Evolutionary conservation across 2,329 filamentous ascomycete genomes (phyloP).

Genomic region (Beauveria varroae): DNA sequence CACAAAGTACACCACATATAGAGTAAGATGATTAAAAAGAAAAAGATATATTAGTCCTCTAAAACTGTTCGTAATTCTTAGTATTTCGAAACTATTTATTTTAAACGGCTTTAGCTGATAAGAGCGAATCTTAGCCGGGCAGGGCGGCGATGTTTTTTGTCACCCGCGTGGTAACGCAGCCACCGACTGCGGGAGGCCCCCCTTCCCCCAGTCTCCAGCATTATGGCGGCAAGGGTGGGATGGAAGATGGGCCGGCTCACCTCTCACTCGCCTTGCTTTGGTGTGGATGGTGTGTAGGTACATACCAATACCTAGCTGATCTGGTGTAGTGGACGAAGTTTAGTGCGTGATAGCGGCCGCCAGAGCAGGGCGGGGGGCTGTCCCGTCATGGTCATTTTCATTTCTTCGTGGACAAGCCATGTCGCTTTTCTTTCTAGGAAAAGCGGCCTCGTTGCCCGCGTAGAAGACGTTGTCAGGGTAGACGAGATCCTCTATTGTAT

Average conservation of each 20-base stretch:
- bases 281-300: not conserved
- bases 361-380: not conserved
- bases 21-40: too few relatives aligned
- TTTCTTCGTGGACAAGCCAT: not conserved
- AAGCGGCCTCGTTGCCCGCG: too few relatives aligned
- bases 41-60: too few relatives aligned
- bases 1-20: too few relatives aligned
- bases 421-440: not conserved
- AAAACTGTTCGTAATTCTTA: too few relatives aligned
- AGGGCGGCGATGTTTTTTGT: too few relatives aligned
- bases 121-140: too few relatives aligned
- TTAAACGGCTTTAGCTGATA: too few relatives aligned
- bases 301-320: too few relatives aligned
- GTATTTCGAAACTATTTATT: too few relatives aligned
- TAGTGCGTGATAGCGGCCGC: not conserved
- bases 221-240: conserved; percentile 9
- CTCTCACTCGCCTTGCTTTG: not conserved
- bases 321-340: not conserved
- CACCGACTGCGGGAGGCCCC: not conserved
- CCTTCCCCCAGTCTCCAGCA: conserved; percentile 9
- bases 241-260: not conserved
- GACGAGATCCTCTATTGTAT: not conserved
- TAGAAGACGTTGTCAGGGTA: not conserved
- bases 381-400: not conserved
- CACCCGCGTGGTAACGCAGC: too few relatives aligned